These are phyloP conservation scores for Sphagnum tenellum DNA, from an alignment of 225 moss, liverwort and hornwort genomes.

Conservation along the genomic window DNA sequence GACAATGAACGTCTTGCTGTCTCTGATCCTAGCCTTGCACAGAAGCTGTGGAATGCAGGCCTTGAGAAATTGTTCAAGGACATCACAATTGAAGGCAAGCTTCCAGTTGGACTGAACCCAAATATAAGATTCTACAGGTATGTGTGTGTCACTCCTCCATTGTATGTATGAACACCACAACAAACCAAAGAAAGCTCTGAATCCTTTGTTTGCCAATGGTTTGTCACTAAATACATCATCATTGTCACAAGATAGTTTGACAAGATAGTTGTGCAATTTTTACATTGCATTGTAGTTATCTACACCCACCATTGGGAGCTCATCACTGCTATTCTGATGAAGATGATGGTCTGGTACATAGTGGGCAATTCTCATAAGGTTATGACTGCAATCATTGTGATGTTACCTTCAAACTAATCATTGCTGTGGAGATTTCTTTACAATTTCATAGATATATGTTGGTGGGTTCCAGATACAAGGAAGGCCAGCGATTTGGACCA, in stretches of 20 bases:
- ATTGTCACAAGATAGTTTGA: no score
- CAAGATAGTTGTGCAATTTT: no score
- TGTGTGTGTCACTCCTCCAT: not conserved
- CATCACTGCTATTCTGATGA: no score
- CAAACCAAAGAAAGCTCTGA: not conserved
- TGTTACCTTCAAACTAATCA: no score
- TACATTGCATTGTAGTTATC: no score
- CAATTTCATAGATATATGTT: not conserved
- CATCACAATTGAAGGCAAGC: slow-evolving; percentile 21
- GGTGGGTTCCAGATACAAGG: slow-evolving; percentile 27
- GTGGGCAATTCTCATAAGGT: no score
- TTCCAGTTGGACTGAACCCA: slow-evolving; percentile 56
- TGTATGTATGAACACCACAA: not conserved
- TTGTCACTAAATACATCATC: no score
- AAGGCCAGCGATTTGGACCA: slow-evolving; percentile 61
- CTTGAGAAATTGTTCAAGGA: slow-evolving; percentile 45
- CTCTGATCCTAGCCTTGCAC: slow-evolving; percentile 41
- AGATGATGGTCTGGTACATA: no score
- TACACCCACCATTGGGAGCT: no score
- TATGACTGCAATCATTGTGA: no score
- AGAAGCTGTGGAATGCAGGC: slow-evolving; percentile 59
- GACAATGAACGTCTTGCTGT: slow-evolving; percentile 50
- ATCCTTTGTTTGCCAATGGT: no score
- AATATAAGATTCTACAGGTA: slow-evolving; percentile 64
- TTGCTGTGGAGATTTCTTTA: no score